These are phyloP conservation scores for Sclerotinia spermophila DNA, from an alignment of 2,329 filamentous ascomycete genomes.

Conservation along the genomic window DNA sequence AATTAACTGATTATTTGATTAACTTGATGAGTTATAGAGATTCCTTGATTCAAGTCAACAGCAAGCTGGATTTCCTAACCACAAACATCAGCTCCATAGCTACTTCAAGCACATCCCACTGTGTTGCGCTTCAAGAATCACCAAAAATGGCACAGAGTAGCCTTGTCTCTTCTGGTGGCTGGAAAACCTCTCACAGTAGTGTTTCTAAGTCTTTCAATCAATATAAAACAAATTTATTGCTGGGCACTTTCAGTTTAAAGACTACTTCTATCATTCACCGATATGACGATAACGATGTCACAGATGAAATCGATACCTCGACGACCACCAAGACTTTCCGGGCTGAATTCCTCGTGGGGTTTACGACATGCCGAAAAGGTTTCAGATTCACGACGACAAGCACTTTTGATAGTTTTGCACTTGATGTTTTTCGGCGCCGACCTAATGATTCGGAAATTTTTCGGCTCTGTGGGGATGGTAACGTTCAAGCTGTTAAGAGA, in stretches of 20 bases:
- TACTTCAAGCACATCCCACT: background rate
- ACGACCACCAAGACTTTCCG: background rate
- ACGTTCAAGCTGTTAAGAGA: constrained; percentile 7
- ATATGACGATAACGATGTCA: background rate
- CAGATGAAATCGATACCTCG: background rate
- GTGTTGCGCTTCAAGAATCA: background rate
- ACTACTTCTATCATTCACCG: background rate
- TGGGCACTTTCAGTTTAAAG: background rate
- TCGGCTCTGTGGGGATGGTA: background rate
- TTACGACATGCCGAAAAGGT: background rate
- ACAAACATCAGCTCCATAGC: background rate
- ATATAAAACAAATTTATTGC: background rate
- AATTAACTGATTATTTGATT: background rate
- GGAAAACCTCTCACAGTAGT: background rate
- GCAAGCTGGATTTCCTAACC: background rate
- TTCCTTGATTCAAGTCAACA: background rate
- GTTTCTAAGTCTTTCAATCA: background rate
- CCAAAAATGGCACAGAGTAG: background rate
- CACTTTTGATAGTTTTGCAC: background rate
- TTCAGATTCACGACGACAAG: background rate
- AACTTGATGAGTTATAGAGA: background rate
- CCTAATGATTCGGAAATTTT: constrained; percentile 11
- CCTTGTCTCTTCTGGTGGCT: background rate
- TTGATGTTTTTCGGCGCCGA: background rate
- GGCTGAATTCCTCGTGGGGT: background rate